These are phyloP conservation scores for Pichia sp. DNA, from an alignment of 1,139 yeast genomes.

Conservation along the genomic window DNA sequence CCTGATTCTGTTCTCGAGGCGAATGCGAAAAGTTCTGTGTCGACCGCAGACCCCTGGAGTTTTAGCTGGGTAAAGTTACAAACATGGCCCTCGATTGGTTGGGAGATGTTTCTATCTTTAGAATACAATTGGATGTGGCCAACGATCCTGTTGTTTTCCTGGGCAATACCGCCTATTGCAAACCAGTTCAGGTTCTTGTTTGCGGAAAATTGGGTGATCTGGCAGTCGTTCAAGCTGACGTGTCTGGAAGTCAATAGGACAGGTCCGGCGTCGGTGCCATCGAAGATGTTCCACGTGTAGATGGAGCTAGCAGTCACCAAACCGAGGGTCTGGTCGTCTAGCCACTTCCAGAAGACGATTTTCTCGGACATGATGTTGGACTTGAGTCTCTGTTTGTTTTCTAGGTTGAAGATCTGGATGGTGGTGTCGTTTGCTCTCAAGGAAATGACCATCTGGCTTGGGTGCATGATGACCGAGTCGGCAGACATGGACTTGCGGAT, in stretches of 20 bases:
- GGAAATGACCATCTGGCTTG: constrained; percentile 79
- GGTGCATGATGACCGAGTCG: constrained; percentile 97
- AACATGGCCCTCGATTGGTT: constrained; percentile 97
- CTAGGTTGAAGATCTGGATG: constrained; percentile 87
- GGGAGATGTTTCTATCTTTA: constrained; percentile 84
- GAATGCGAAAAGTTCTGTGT: constrained; percentile 82
- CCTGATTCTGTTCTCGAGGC: constrained; percentile 83
- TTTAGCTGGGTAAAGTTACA: constrained; percentile 78
- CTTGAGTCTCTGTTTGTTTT: constrained; percentile 82
- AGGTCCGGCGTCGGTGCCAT: constrained; percentile 78
- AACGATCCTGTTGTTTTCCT: constrained; percentile 89
- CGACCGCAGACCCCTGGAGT: constrained; percentile 67
- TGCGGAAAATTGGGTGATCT: constrained; percentile 85
- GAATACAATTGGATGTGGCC: constrained; percentile 95
- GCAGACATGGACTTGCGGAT: constrained; percentile 93
- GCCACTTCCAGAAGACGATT: constrained; percentile 95
- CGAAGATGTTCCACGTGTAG: constrained; percentile 80
- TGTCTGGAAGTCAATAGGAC: constrained; percentile 78
- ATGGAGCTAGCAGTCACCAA: constrained; percentile 74
- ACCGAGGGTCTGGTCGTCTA: constrained; percentile 68
- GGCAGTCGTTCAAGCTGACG: constrained; percentile 70
- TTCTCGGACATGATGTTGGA: constrained; percentile 85
- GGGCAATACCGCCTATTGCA: constrained; percentile 92
- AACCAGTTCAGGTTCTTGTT: constrained; percentile 86
- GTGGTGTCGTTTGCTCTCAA: constrained; percentile 96